These are phyloP conservation scores for Cytospora chrysosperma DNA, from an alignment of 2,329 filamentous ascomycete species.

Conservation along the genomic window DNA sequence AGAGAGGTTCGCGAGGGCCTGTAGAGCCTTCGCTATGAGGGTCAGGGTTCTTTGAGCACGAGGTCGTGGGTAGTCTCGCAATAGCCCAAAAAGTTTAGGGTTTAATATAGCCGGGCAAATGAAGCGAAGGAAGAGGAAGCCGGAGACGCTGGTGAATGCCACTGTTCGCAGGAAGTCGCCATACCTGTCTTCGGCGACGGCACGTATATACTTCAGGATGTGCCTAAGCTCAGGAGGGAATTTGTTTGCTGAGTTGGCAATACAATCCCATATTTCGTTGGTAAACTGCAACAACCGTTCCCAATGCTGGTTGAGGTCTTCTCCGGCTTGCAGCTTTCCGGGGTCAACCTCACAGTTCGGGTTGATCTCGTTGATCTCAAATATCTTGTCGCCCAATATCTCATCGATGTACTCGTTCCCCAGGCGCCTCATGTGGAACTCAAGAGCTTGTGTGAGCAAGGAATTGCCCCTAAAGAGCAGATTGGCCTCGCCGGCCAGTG, in stretches of 20 bases:
- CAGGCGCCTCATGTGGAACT: constrained; percentile 92
- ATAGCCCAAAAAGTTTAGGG: constrained; percentile 85
- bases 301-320: constrained; percentile 85
- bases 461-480: constrained; percentile 94
- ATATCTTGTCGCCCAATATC: constrained; percentile 78
- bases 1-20: constrained; percentile 86
- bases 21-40: constrained; percentile 86
- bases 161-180: constrained; percentile 89
- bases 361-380: constrained; percentile 86
- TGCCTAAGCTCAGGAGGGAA: constrained; percentile 80
- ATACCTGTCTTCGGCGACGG: constrained; percentile 91
- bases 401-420: constrained; percentile 92
- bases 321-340: constrained; percentile 63
- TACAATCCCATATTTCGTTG: constrained; percentile 81
- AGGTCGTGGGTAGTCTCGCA: constrained; percentile 77
- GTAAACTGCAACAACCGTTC: constrained; percentile 71
- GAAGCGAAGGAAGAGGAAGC: constrained; percentile 91
- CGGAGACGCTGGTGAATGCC: constrained; percentile 89
- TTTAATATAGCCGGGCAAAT: constrained; percentile 96
- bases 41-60: constrained; percentile 86
- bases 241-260: constrained; percentile 69
- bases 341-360: constrained; percentile 95
- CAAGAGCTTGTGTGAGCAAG: constrained; percentile 85
- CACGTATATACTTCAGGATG: constrained; percentile 86
- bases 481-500: constrained; percentile 83